These are phyloP conservation scores for Oryza rufipogon DNA, from an alignment of 176 grass and related monocot genomes.

Conservation along the genomic window DNA sequence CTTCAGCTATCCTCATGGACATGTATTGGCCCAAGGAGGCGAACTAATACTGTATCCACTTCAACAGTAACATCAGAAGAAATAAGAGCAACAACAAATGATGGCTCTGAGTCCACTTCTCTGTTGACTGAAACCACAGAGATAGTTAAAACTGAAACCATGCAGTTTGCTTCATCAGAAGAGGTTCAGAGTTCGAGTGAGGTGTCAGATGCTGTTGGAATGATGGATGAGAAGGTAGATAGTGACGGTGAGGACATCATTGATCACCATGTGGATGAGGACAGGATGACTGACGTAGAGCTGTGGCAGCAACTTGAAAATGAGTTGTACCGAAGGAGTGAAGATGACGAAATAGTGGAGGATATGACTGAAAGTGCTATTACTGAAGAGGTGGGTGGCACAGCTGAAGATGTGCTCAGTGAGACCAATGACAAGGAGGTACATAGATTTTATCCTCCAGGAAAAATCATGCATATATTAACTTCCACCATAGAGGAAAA, in stretches of 20 bases:
- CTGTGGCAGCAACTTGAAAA: constrained; percentile 92
- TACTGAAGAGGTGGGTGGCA: constrained; percentile 39
- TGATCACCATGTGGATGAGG: constrained; percentile 45
- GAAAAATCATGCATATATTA: constrained; percentile 95
- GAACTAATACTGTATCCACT: constrained; percentile 61
- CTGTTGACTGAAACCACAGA: constrained; percentile 57
- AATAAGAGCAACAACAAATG: constrained; percentile 28
- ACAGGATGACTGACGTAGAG: constrained; percentile 77
- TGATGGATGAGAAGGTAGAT: constrained; percentile 55
- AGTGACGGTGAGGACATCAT: constrained; percentile 43
- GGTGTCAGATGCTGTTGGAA: constrained; percentile 48
- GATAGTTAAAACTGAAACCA: constrained; percentile 53
- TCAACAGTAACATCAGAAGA: constrained; percentile 52
- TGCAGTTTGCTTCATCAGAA: constrained; percentile 49
- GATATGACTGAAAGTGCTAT: constrained; percentile 68
- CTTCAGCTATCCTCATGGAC: constrained; percentile 90
- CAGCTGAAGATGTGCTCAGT: constrained; percentile 48
- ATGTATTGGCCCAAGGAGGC: constrained; percentile 79
- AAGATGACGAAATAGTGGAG: constrained; percentile 57
- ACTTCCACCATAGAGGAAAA: constrained; percentile 47
- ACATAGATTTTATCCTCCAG: constrained; percentile 94
- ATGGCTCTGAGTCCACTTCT: constrained; percentile 45
- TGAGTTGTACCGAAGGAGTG: constrained; percentile 69
- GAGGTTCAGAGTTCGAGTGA: constrained; percentile 44
- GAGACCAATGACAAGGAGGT: constrained; percentile 73